Evolutionary conservation across 352 stramenopile species (phyloP), one percentile per base, ranked within the genome.

Genomic region (Pythium rhizo-oryzae): DNA sequence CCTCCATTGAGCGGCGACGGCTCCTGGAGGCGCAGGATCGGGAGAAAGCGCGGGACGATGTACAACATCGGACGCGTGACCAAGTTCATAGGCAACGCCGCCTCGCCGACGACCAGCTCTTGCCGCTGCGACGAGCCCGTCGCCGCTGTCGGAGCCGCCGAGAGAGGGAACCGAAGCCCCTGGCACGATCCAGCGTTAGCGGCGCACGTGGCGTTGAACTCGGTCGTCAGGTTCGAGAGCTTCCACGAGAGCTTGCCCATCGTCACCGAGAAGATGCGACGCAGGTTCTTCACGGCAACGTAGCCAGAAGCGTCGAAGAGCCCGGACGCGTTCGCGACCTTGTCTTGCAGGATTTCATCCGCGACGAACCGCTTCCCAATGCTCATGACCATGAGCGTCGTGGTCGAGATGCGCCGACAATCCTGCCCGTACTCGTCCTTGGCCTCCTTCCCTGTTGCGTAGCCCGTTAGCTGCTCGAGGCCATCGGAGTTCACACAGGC

Each of bases 231-330:
- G 33, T 77, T 41, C 46, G 35, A 23, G 0, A 53, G 35, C 41
- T 57, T 16, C 65, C 70, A 74, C 35, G 65, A 57, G 8, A 74
- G 41, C 4, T 52, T 61, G 2, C 60, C 60, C 52, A 69, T 51
- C 23, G 66, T 77, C 46, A 77, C 25, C 21, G 70, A 63, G 41
- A 63, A 69, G 9, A 74, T 53, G 19, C 66, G 67, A 24, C 70
- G 60, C 9, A 67, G 41, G 30, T 74, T 77, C 2, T 56, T 70
- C 15, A 62, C 19, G 1, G 46, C 25, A 5, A 44, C 8, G 2
- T 19, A 16, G 8, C 30, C 33, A 15, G 25, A 8, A 12, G 5
- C 2, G 13, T 30, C 25, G 9, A n/a, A 47, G 7, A 19, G 4
- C 8, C 25, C 33, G 15, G 25, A 46, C 1, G 24, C 51, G 23